phyloP scores from a whole-genome alignment of 2,329 filamentous ascomycete species.

The Pseudocercospora crystallina region DNA sequence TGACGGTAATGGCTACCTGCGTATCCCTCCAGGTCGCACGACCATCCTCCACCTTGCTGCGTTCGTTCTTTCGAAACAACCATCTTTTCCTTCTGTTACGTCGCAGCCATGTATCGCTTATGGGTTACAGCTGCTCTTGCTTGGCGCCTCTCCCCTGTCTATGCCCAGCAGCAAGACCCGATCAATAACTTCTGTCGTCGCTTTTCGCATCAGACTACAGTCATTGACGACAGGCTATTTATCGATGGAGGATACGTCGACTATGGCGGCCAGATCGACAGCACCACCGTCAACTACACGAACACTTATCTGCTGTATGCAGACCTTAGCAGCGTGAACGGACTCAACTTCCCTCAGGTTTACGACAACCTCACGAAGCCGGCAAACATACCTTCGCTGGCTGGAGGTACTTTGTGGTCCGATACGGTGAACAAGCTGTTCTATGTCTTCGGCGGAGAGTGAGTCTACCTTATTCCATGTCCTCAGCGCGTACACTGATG shows the following conservation, averaged over 20 bases:
- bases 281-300: slow-evolving; percentile 54
- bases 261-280: slow-evolving; percentile 50
- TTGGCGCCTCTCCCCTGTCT: no score
- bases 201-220: slow-evolving; percentile 59
- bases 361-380: slow-evolving; percentile 62
- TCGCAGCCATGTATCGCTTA: no score
- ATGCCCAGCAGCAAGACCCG: slow-evolving; percentile 42
- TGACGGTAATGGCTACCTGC: no score
- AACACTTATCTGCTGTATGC: slow-evolving; percentile 60
- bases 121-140: no score
- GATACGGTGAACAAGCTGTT: slow-evolving; percentile 64
- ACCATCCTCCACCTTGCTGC: no score
- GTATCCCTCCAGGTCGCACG: no score
- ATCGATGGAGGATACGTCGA: slow-evolving; percentile 63
- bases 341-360: slow-evolving; percentile 51
- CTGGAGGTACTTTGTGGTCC: slow-evolving; percentile 56
- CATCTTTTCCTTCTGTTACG: no score
- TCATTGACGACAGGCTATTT: slow-evolving; percentile 60
- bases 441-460: slow-evolving; percentile 62
- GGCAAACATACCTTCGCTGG: slow-evolving; percentile 53
- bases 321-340: slow-evolving; percentile 47
- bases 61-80: no score
- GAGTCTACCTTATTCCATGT: background rate
- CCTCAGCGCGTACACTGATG: no score
- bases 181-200: slow-evolving; percentile 52